Base-by-base conservation (phyloP, 1,139 yeast genomes). In the Saccharomyces hybrid region DNA sequence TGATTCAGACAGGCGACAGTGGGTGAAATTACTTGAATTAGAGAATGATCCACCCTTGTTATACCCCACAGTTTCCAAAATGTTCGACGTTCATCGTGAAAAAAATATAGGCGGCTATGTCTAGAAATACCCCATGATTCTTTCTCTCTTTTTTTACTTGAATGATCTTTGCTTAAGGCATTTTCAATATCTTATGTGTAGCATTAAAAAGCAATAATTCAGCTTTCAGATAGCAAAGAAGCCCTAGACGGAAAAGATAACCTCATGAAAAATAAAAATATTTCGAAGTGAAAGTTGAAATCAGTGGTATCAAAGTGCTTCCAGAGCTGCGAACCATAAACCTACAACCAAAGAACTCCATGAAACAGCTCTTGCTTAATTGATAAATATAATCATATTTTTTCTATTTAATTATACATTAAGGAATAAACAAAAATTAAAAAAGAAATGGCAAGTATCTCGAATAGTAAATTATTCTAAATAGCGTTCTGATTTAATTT, bases 351-450 rank as follows among this genome's bases (percentile, higher is more conserved):
- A 11, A 31, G 34, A 31, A 11, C 14, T 4, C 13, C 34, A 9
- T 14, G 5, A 38, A 14, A 8, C 42, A 38, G 13, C 13, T 1
- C 13, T 11, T 11, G 13, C 34, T 11, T 31, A 16, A 14, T 19
- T 46, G 29, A 46, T 25, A 25, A 44, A 46, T 48, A 48, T 48
- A 31, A 48, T 48, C 27, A 31, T 47, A 27, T 27, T 47, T 47
- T 47, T 31, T 19, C 19, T 19, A 19, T 19, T 19, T 19, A 19
- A 19, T 19, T 19, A 19, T 19, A 19, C 19, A 19, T 19, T 19
- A 19, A 19, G 19, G 19, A 19, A 19, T 19, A 19, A 19, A 19
- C 19, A 19, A 19, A 19, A 19, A 19, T 19, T 19, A 19, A 19
- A 19, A 19, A 19, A 19, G 19, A 19, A 19, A 19, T 19, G 19